Conservation (phyloP, 805 yeast genomes). For the Kuraishia molischiana region DNA sequence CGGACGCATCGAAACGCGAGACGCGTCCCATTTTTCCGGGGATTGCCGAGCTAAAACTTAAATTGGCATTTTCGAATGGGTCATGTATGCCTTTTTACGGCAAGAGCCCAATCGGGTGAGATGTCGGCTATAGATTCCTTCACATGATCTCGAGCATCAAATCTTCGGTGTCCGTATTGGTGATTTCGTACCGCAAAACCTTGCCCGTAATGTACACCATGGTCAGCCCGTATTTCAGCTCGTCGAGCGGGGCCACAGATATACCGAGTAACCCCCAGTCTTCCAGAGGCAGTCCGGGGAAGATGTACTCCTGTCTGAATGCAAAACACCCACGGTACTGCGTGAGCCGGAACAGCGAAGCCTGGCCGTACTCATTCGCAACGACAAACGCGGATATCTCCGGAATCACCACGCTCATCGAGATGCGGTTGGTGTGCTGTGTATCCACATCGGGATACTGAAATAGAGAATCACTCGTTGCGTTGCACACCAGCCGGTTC, state of each 20-base stretch:
- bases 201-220: constrained; percentile 17
- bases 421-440: constrained; percentile 17
- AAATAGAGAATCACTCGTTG: constrained; percentile 34
- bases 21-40: no score
- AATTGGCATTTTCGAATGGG: no score
- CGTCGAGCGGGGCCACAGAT: constrained; percentile 5
- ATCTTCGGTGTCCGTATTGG: background rate
- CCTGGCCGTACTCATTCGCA: constrained; percentile 34
- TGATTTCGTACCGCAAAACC: constrained; percentile 13
- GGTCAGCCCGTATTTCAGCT: constrained; percentile 9
- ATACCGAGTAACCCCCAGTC: constrained; percentile 16
- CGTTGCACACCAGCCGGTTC: constrained; percentile 35
- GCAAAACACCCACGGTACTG: constrained; percentile 28
- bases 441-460: constrained; percentile 26
- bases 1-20: no score
- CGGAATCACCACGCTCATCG: constrained; percentile 23
- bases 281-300: constrained; percentile 16
- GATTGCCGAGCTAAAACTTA: no score
- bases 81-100: no score
- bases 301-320: constrained; percentile 33
- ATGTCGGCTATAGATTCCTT: no score
- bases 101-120: no score
- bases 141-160: no score
- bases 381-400: constrained; percentile 28
- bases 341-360: constrained; percentile 30